Percentiles rank a stretch among this genome's conserved stretches.
Evolutionary conservation across 305 asterid genomes (phyloP).

Genomic region (Fraxinus albicans): DNA sequence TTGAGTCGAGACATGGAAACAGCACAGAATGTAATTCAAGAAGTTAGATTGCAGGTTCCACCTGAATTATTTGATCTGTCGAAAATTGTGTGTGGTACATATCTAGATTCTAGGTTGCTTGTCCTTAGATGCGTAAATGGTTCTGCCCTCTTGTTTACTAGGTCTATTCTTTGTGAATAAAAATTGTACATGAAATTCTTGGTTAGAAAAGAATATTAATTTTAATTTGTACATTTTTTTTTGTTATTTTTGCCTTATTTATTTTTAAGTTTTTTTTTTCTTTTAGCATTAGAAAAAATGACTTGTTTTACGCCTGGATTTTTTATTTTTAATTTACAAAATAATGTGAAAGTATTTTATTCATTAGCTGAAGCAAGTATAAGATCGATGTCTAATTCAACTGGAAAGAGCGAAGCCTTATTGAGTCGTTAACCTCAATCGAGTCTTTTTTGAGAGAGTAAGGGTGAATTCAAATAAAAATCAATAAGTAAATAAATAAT

Average conservation of each 20-base stretch:
- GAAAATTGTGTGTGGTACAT: conserved; percentile 79
- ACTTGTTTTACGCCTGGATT: background rate
- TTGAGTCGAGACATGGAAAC: conserved; percentile 34
- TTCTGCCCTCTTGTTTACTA: conserved; percentile 65
- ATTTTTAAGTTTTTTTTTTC: background rate
- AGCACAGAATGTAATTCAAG: conserved; percentile 57
- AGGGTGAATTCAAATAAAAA: background rate
- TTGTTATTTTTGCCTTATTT: background rate
- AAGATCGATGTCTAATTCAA: background rate
- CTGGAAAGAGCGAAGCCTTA: background rate
- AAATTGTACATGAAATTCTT: background rate
- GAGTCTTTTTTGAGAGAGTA: background rate
- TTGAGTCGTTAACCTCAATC: background rate
- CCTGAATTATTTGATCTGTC: conserved; percentile 79
- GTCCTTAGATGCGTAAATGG: conserved; percentile 70
- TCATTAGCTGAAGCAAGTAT: background rate
- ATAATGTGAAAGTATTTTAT: background rate
- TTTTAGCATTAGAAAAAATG: background rate
- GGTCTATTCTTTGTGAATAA: conserved; percentile 38
- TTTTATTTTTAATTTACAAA: background rate
- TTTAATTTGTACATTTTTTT: background rate
- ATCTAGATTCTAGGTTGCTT: conserved; percentile 70
- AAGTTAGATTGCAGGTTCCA: conserved; percentile 74
- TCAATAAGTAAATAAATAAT: background rate
- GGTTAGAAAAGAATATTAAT: background rate